phyloP scores from a whole-genome alignment of 208 protist genomes.

The Wallacemonas rigidus region DNA sequence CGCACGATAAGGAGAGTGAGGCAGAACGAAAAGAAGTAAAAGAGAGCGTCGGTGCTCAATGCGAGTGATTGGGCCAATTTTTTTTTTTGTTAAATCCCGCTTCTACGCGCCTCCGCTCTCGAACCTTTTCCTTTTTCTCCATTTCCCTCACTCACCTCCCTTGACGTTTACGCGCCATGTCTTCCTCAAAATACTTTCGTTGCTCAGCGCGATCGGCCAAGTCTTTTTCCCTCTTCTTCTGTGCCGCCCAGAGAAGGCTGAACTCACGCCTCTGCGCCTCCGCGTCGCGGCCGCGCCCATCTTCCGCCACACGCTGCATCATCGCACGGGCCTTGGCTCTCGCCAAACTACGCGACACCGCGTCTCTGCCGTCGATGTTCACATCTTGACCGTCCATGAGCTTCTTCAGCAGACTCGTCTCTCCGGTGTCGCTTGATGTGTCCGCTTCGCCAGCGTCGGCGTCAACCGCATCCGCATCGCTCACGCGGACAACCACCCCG shows the following conservation, averaged over 20 bases:
- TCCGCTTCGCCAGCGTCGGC: neutral
- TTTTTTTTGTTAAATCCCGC: too few relatives aligned
- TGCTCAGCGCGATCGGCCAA: constrained; percentile 30
- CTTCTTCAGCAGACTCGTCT: constrained; percentile 50
- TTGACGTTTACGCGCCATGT: constrained; percentile 17
- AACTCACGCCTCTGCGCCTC: constrained; percentile 36
- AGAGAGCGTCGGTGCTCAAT: too few relatives aligned
- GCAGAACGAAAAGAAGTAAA: too few relatives aligned
- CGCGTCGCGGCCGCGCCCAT: constrained; percentile 12
- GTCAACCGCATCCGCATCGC: constrained; percentile 14
- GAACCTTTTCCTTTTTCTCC: neutral
- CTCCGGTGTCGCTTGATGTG: constrained; percentile 4
- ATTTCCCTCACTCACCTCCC: constrained; percentile 2
- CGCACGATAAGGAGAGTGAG: too few relatives aligned
- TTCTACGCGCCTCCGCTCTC: too few relatives aligned
- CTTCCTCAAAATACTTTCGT: constrained; percentile 27
- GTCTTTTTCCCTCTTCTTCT: constrained; percentile 31
- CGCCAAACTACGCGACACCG: constrained; percentile 50
- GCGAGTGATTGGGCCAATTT: too few relatives aligned
- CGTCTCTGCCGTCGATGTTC: constrained; percentile 39
- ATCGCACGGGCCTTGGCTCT: constrained; percentile 42
- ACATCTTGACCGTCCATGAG: constrained; percentile 62
- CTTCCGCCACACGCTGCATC: constrained; percentile 49
- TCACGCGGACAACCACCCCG: constrained; percentile 27
- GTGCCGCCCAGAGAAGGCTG: constrained; percentile 35